phyloP scores from a whole-genome alignment of 1,284 basidiomycete species.

The Ceratobasidium sp. region DNA sequence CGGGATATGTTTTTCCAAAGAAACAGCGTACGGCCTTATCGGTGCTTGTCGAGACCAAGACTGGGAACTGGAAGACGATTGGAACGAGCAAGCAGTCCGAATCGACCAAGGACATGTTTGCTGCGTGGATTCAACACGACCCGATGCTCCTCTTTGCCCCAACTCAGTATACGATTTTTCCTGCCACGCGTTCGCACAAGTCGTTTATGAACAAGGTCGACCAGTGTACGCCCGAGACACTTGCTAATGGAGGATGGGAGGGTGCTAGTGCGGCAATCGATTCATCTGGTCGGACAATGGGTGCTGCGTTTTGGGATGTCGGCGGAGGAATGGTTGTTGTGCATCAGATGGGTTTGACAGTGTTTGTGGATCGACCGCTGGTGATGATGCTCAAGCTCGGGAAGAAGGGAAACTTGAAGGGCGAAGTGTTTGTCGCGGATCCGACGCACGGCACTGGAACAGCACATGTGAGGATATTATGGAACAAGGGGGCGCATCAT shows the following conservation, averaged over 20 bases:
- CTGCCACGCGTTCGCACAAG: constrained; percentile 47
- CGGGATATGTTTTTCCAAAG: constrained; percentile 59
- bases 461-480: constrained; percentile 13
- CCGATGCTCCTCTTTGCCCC: constrained; percentile 48
- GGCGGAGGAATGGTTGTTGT: constrained; percentile 23
- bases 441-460: constrained; percentile 26
- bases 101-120: constrained; percentile 63
- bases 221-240: not conserved
- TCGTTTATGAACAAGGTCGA: constrained; percentile 21
- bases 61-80: constrained; percentile 68
- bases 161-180: constrained; percentile 63
- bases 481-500: not conserved
- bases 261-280: constrained; percentile 30
- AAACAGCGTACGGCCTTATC: constrained; percentile 32
- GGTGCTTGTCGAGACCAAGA: constrained; percentile 55
- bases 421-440: constrained; percentile 20
- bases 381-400: constrained; percentile 28
- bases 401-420: not conserved
- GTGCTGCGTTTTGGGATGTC: constrained; percentile 32
- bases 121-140: constrained; percentile 64
- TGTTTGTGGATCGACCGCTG: constrained; percentile 22
- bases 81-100: constrained; percentile 65
- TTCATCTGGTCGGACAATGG: not conserved
- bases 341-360: constrained; percentile 18
- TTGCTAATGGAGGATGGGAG: constrained; percentile 7